Conservation (phyloP, 768 basidiomycete genomes). For the Fomitopsis serialis region DNA sequence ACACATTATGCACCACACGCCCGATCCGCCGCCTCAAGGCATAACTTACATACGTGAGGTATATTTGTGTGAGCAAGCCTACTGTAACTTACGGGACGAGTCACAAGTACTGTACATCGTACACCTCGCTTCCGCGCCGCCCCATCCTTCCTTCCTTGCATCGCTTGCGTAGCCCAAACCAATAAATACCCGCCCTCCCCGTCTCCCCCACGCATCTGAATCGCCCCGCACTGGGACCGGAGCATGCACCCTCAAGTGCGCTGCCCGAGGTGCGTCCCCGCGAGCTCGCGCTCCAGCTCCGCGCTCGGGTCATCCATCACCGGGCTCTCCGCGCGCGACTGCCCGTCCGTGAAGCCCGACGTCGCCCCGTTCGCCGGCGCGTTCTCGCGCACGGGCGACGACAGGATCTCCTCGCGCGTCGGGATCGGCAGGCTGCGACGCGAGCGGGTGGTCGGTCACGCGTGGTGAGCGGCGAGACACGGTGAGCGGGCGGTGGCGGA, state of each 20-base stretch:
- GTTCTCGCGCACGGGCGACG: slow-evolving; percentile 64
- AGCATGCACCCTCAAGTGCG: slow-evolving; percentile 13
- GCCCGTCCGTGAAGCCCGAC: slow-evolving; percentile 54
- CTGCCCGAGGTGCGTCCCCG: slow-evolving; percentile 53
- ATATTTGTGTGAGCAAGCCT: too few relatives aligned
- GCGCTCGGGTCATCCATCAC: slow-evolving; percentile 83
- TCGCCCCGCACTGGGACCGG: neutral
- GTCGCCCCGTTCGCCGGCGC: slow-evolving; percentile 60
- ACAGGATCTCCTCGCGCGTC: slow-evolving; percentile 74
- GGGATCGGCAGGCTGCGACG: slow-evolving; percentile 67
- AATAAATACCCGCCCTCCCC: neutral
- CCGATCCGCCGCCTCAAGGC: too few relatives aligned
- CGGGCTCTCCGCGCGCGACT: slow-evolving; percentile 52
- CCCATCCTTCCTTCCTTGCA: too few relatives aligned
- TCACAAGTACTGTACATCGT: too few relatives aligned
- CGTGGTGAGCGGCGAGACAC: neutral
- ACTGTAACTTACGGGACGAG: too few relatives aligned
- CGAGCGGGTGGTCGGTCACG: too few relatives aligned
- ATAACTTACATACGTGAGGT: too few relatives aligned
- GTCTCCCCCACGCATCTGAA: neutral
- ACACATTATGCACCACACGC: too few relatives aligned
- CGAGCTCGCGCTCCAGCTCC: slow-evolving; percentile 83
- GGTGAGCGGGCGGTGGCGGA: neutral
- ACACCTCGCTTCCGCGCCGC: too few relatives aligned
- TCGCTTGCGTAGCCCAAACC: neutral